A percentile compares a stretch with the other conserved stretches of the same genome.
Conservation (phyloP, 2,329 filamentous ascomycete genomes). For the Monilinia aucupariae region DNA sequence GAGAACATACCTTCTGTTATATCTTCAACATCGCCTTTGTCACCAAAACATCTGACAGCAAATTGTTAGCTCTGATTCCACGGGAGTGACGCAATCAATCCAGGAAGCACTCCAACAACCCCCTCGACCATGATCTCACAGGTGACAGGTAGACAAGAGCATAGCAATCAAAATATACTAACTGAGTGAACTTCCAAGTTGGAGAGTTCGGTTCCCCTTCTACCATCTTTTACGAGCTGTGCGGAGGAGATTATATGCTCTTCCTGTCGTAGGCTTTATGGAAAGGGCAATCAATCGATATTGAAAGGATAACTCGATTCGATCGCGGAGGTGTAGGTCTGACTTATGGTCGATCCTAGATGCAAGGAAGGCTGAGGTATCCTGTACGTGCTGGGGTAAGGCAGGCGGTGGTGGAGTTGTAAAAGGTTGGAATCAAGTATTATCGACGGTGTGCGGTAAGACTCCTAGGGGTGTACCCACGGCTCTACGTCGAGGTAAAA, state of each 20-base stretch:
- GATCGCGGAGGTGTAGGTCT: slow-evolving; percentile 22
- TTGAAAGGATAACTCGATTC: slow-evolving; percentile 23
- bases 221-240: slow-evolving; percentile 68
- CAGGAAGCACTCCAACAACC: neutral
- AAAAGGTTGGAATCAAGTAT: slow-evolving; percentile 15
- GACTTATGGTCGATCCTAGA: slow-evolving; percentile 16
- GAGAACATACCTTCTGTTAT: slow-evolving; percentile 35
- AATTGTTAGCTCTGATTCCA: slow-evolving; percentile 27
- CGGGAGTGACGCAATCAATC: slow-evolving; percentile 9
- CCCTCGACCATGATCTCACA: neutral
- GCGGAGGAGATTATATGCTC: slow-evolving; percentile 32
- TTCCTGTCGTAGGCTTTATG: slow-evolving; percentile 21
- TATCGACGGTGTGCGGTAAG: slow-evolving; percentile 16
- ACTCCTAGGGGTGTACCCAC: neutral
- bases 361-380: slow-evolving; percentile 28
- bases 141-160: slow-evolving; percentile 1
- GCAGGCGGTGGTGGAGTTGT: neutral
- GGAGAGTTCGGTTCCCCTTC: slow-evolving; percentile 90
- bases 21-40: slow-evolving; percentile 93
- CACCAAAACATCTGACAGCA: slow-evolving; percentile 81
- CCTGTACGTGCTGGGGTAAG: slow-evolving; percentile 26
- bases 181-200: slow-evolving; percentile 99
- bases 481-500: neutral
- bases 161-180: slow-evolving; percentile 24
- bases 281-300: slow-evolving; percentile 11